Evolutionary conservation across 83 land plant genomes (phyloP).

Genomic region (Picea abies): DNA sequence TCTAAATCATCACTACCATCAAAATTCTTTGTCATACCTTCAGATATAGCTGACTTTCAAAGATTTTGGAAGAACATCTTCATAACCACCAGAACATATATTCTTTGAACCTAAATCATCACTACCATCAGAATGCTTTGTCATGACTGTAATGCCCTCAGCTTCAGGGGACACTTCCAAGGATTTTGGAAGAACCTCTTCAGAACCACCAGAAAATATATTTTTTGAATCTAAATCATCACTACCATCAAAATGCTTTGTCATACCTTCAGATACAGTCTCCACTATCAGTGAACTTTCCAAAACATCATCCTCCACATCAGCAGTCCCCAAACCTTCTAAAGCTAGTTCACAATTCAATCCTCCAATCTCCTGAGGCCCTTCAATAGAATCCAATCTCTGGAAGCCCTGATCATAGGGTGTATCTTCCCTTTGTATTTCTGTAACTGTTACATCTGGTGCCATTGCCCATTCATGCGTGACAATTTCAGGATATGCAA

Average conservation of each 20-base stretch:
- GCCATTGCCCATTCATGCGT: constrained; percentile 3
- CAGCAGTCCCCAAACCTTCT: neutral
- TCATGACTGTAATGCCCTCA: neutral
- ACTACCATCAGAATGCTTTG: neutral
- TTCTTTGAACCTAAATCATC: neutral
- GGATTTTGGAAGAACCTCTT: neutral
- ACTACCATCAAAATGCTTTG: no score
- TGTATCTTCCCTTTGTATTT: neutral
- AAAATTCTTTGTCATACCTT: neutral
- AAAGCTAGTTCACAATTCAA: neutral
- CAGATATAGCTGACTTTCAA: neutral
- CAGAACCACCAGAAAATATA: neutral
- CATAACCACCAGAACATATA: neutral
- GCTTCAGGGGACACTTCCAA: neutral
- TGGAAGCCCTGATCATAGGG: neutral
- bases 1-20: neutral
- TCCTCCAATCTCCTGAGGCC: neutral
- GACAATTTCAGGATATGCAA: neutral
- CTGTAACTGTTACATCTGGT: neutral
- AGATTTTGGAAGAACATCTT: neutral
- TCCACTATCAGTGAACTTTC: neutral
- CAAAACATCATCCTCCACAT: neutral
- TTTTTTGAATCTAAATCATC: neutral
- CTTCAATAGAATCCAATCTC: neutral
- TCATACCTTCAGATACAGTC: neutral